Base-by-base conservation (phyloP, 2,329 filamentous ascomycete species). In the Penicillium sp. region DNA sequence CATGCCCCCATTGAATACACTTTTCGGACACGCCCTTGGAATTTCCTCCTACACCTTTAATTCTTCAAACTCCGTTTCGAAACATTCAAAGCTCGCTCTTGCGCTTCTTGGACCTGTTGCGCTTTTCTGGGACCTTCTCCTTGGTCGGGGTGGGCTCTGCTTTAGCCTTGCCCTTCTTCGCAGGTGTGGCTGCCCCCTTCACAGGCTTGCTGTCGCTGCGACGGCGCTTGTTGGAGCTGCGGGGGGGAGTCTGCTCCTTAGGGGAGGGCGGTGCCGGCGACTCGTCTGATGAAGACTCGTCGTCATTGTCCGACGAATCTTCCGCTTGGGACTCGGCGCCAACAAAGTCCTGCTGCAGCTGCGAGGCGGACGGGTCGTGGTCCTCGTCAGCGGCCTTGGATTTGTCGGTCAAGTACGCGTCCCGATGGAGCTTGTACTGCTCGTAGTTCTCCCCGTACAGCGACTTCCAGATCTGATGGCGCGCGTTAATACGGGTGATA, bases 381-480 rank as follows among this genome's bases (percentile, higher is more conserved):
- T 75, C 67, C 42, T 77, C 75, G 29, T 71, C 65, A 15, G 66
- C 68, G 33, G 18, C 10, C 27, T 28, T 28, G 10, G 28, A 3
- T 12, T 70, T 69, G n/a, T 71, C 73, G 44, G 77, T 77, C 62
- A 81, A 78, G 72, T 84, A 86, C 3, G 72, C 74, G 44, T 73
- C 72, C 63, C 81, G 73, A 45, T 79, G 75, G 47, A 75, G 70
- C 57, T 80, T 77, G 70, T 82, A 84, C 38, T 75, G 68, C 42
- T 78, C 76, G 56, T 82, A 73, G 52, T 80, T 80, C 53, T 73
- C 69, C 54, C 77, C 73, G 66, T 85, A 85, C n/a, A 78, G 73
- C 25, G 77, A 72, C 58, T 79, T 77, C 74, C 80, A 83, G 46
- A 73, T 55, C 78, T 80, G 50, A 24, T 10, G 0, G 10, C 13